Evolutionary conservation across 345 rosid species (phyloP).

Genomic region (sweet orange (Citrus sinensis)): DVS_A1.0 CM039163.1:4095001-4095500

Average conservation of each 20-base stretch:
- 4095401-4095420: slow-evolving; percentile 55
- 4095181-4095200: not conserved
- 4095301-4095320: not conserved
- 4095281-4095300: no score
- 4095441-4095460: slow-evolving; percentile 30
- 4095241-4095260: not conserved
- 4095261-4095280: not conserved
- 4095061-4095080: slow-evolving; percentile 83
- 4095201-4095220: not conserved
- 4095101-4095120: not conserved
- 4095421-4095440: slow-evolving; percentile 31
- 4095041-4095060: slow-evolving; percentile 94
- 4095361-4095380: slow-evolving; percentile 39
- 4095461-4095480: slow-evolving; percentile 48
- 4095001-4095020: slow-evolving; percentile 21
- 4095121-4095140: not conserved
- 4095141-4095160: not conserved
- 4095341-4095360: not conserved
- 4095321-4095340: not conserved
- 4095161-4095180: not conserved
- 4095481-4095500: slow-evolving; percentile 48
- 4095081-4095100: slow-evolving; percentile 27
- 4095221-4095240: not conserved
- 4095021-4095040: slow-evolving; percentile 92
- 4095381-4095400: slow-evolving; percentile 87